A percentile compares a stretch with the other conserved stretches of the same genome.
These are phyloP conservation scores for Hyphopichia fennica DNA, from an alignment of 1,139 yeast genomes.

Conservation along the genomic window DNA sequence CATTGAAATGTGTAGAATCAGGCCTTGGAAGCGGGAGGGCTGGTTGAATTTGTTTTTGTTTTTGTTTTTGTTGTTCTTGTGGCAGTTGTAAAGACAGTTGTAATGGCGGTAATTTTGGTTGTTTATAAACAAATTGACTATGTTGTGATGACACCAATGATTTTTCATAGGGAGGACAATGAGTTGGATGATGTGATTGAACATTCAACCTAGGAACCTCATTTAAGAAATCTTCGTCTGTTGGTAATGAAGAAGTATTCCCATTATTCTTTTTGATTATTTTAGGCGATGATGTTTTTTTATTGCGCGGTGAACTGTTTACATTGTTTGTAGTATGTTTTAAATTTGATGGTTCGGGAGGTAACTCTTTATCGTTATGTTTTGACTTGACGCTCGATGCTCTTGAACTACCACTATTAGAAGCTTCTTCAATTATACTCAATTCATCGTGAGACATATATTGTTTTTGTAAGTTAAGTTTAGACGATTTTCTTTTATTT, in stretches of 20 bases:
- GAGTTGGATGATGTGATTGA: neutral
- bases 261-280: neutral
- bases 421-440: constrained; percentile 45
- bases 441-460: constrained; percentile 31
- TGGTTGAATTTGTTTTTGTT: neutral
- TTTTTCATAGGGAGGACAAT: neutral
- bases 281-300: too few species aligned
- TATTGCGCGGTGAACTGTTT: neutral
- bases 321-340: neutral
- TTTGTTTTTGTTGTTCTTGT: neutral
- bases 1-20: neutral
- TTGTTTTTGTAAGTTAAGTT: constrained; percentile 15
- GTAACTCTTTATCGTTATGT: constrained; percentile 9
- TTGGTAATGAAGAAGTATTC: neutral
- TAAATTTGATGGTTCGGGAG: constrained; percentile 11
- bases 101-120: neutral
- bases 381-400: constrained; percentile 23
- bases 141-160: neutral
- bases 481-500: constrained; percentile 21
- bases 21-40: neutral
- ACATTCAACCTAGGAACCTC: constrained; percentile 2
- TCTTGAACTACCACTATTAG: constrained; percentile 31
- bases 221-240: neutral
- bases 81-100: neutral
- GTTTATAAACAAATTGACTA: neutral